A percentile compares a stretch with the other conserved stretches of the same genome.
Conservation (phyloP, 148 eudicot species). For the Amaranthus palmeri region DNA sequence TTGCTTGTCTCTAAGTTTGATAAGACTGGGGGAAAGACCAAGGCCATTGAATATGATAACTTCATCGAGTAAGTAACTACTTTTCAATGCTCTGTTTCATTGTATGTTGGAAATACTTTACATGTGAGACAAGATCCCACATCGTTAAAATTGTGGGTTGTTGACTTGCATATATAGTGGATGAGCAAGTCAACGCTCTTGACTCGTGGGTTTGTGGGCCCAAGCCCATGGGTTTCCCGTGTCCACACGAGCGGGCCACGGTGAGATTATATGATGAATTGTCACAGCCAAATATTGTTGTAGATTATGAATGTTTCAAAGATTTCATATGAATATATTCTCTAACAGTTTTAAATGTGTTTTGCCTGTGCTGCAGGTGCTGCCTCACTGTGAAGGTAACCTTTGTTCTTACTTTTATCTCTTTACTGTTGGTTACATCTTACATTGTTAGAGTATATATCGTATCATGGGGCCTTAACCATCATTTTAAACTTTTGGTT, state of each 20-base stretch:
- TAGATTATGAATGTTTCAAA: not conserved
- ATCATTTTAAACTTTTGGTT: not conserved
- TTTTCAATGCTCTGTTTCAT: not conserved
- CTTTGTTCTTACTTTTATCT: not conserved
- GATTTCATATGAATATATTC: not conserved
- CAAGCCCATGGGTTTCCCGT: too few relatives aligned
- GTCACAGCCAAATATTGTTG: too few relatives aligned
- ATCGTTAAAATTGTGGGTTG: too few relatives aligned
- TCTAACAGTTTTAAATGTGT: constrained; percentile 15
- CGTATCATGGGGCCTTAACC: not conserved
- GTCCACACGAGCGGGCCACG: too few relatives aligned
- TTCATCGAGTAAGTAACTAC: not conserved
- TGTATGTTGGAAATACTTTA: not conserved
- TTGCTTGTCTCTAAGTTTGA: constrained; percentile 83
- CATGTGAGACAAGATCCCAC: not conserved
- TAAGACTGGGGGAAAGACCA: constrained; percentile 55
- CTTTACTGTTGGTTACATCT: too few relatives aligned
- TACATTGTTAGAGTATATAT: not conserved
- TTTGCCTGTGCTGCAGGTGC: not conserved
- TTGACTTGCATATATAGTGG: too few relatives aligned
- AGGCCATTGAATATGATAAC: not conserved
- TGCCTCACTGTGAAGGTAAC: not conserved
- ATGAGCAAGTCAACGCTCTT: too few relatives aligned
- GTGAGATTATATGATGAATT: too few relatives aligned
- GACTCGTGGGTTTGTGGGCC: too few relatives aligned